A percentile compares a stretch with the other conserved stretches of the same genome.
phyloP scores from a whole-genome alignment of 1,284 basidiomycete species.

The Peniophora sp. region DNA sequence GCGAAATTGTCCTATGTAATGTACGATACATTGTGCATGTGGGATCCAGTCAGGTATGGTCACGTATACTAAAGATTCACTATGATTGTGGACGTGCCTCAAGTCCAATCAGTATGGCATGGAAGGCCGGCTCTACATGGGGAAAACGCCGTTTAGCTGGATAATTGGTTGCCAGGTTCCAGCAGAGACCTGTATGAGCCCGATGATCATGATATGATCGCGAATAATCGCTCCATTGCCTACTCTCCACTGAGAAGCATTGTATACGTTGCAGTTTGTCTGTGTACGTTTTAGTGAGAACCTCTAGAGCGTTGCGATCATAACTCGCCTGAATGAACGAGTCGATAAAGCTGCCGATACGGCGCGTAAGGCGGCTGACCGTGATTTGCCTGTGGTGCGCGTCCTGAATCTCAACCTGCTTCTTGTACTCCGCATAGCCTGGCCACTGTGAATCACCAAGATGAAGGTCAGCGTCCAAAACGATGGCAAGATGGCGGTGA shows the following conservation, averaged over 20 bases:
- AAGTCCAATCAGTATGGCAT: too few species aligned
- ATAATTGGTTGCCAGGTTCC: slow-evolving; percentile 11
- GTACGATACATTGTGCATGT: too few species aligned
- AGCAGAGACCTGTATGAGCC: slow-evolving; percentile 9
- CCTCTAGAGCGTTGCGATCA: not conserved
- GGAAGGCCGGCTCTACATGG: not conserved
- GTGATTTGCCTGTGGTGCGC: not conserved
- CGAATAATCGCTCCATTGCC: slow-evolving; percentile 3
- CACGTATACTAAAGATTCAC: too few species aligned
- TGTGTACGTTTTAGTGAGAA: not conserved
- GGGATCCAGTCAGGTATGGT: too few species aligned
- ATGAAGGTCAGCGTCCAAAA: not conserved
- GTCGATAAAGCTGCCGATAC: not conserved
- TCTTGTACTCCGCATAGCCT: not conserved
- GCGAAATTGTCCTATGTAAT: too few species aligned
- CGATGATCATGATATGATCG: slow-evolving; percentile 8
- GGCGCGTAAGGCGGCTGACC: not conserved
- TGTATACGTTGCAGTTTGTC: not conserved
- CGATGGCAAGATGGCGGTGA: not conserved
- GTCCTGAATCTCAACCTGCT: not conserved
- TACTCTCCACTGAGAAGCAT: slow-evolving; percentile 2
- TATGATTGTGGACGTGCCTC: too few species aligned
- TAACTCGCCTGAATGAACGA: not conserved
- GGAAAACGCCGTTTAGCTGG: slow-evolving; percentile 2
- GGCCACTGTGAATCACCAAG: not conserved